phyloP scores from a whole-genome alignment of 192 early-diverging fungal species.

The Coemansia sp. region DNA sequence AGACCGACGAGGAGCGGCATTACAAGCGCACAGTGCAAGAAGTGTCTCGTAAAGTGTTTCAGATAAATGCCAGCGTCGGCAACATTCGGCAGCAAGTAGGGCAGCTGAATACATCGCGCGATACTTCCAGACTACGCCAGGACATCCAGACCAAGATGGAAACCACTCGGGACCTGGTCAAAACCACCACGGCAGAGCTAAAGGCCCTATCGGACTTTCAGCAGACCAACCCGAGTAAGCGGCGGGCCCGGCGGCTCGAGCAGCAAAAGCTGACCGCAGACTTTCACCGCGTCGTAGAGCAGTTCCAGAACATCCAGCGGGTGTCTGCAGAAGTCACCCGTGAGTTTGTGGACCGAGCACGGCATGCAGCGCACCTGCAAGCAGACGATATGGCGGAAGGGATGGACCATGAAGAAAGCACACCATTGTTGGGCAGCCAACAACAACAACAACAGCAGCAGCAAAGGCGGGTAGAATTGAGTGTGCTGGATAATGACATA shows the following conservation, averaged over 20 bases:
- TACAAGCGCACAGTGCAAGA: constrained; percentile 60
- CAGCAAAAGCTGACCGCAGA: constrained; percentile 94
- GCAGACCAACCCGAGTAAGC: constrained; percentile 11
- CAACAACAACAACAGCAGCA: constrained; percentile 29
- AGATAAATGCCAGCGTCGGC: constrained; percentile 80
- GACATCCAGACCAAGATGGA: constrained; percentile 66
- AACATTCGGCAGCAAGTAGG: constrained; percentile 75
- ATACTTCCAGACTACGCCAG: constrained; percentile 70
- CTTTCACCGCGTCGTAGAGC: constrained; percentile 85
- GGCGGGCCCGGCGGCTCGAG: constrained; percentile 73
- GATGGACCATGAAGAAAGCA: constrained; percentile 21
- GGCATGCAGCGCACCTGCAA: constrained; percentile 30
- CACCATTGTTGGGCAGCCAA: constrained; percentile 19
- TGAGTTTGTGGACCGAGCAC: constrained; percentile 78
- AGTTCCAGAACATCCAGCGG: constrained; percentile 85
- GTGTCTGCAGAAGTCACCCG: constrained; percentile 79
- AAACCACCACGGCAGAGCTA: constrained; percentile 71
- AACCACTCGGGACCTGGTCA: constrained; percentile 75
- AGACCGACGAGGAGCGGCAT: constrained; percentile 44
- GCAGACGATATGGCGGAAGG: background rate
- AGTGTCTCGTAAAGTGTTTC: constrained; percentile 82
- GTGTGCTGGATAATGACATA: constrained; percentile 83
- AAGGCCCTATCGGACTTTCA: constrained; percentile 69
- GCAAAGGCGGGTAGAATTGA: constrained; percentile 58
- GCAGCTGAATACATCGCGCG: constrained; percentile 72